Base-by-base conservation (phyloP, 345 rosid genomes). In the Salix koriyanagi region DNA sequence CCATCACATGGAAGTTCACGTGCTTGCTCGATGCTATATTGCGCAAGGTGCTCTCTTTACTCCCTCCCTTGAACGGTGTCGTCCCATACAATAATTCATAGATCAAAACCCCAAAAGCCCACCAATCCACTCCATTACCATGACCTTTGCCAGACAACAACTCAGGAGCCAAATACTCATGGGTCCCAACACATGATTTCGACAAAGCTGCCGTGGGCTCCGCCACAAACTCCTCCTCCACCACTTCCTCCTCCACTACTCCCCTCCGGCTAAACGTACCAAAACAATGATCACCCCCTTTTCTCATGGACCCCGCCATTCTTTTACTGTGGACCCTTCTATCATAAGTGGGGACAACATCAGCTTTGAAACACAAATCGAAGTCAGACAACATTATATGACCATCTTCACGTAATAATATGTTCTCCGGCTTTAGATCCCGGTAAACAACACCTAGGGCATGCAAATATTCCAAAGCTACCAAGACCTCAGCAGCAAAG, bases 361-460 rank as follows among this genome's bases (percentile, higher is more conserved):
- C 87, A 6, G 97, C 90, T 71, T 94, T 88, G 44, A 96, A 82
- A 3, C 96, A 93, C 30, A 95, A 93, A 79, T 95, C 99, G 76
- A 95, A 95, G 65, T 95, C 99, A 10, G 98, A 90, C 80, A 95
- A 91, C 99, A 95, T 95, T 87, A 95, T 91, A 88, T 95, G 99
- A 86, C 99, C 99, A 84, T 95, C 97, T 1, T 94, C 90, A 87
- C 92, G 84, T 76, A 95, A 93, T 48, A 95, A 77, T 69, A 95
- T 94, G 69, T 95, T 95, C 80, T 95, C 98, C 39, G 99, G 98
- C 85, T 95, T 95, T 21, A 95, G 79, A 84, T 95, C 99, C 77
- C 99, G 87, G 94, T 95, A 95, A 82, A 95, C 86, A 52, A 95
- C 90, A 25, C 99, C 99, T 12, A 95, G 72, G 98, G 92, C 90